phyloP scores from a whole-genome alignment of 208 protist genomes.

The Lotmaria passim region DNA sequence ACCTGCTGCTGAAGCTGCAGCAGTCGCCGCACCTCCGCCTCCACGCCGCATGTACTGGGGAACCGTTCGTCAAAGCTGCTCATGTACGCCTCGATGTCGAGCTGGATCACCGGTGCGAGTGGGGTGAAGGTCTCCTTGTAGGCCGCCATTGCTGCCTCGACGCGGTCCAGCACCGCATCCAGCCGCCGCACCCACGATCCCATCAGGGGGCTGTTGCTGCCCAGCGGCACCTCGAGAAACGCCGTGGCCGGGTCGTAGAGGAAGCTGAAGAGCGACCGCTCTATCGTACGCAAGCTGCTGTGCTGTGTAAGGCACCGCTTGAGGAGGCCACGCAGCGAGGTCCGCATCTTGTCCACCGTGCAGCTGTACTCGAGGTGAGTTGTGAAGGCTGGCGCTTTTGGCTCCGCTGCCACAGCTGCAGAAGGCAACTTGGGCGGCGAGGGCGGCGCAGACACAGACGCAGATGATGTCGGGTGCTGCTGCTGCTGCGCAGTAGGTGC shows the following conservation, averaged over 20 bases:
- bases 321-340: slow-evolving; percentile 66
- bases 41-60: slow-evolving; percentile 68
- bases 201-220: slow-evolving; percentile 61
- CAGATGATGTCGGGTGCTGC: background rate
- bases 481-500: background rate
- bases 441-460: background rate
- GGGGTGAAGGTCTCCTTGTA: slow-evolving; percentile 80
- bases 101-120: slow-evolving; percentile 73
- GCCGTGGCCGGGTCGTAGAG: slow-evolving; percentile 87
- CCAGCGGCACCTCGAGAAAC: slow-evolving; percentile 60
- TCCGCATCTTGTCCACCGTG: slow-evolving; percentile 61
- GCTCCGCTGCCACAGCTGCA: background rate
- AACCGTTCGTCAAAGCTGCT: slow-evolving; percentile 73
- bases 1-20: slow-evolving; percentile 65
- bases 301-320: slow-evolving; percentile 76
- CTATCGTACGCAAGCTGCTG: slow-evolving; percentile 88
- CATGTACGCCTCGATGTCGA: slow-evolving; percentile 83
- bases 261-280: slow-evolving; percentile 90
- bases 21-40: slow-evolving; percentile 79
- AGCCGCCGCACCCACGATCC: slow-evolving; percentile 63
- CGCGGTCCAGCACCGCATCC: slow-evolving; percentile 53
- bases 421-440: background rate
- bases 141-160: slow-evolving; percentile 51
- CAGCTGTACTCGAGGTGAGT: slow-evolving; percentile 61
- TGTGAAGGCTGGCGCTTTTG: background rate